Conservation (phyloP, 2,329 filamentous ascomycete genomes). For the Huntiella omanensis region DNA sequence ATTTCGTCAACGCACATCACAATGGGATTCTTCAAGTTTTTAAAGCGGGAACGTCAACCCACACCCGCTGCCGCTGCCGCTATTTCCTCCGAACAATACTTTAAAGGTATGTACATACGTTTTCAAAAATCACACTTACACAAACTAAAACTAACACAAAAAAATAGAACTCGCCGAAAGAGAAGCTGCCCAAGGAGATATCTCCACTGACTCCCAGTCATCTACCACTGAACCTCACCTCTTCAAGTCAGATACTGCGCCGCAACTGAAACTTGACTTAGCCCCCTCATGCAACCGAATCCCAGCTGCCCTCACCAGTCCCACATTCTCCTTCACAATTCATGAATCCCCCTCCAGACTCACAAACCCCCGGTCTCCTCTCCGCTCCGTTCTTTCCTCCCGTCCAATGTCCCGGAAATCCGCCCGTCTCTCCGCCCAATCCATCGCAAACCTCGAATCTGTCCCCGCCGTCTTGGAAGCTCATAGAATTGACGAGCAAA, state of each 20-base stretch:
- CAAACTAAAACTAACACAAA: background rate
- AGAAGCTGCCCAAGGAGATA: background rate
- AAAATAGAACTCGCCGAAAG: constrained; percentile 6
- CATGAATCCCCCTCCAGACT: no score
- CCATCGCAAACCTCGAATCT: constrained; percentile 3
- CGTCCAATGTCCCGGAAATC: constrained; percentile 10
- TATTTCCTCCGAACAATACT: constrained; percentile 11
- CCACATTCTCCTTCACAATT: background rate
- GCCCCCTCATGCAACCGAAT: background rate
- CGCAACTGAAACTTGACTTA: constrained; percentile 6
- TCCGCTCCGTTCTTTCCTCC: background rate
- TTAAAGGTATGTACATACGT: constrained; percentile 7
- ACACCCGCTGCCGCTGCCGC: constrained; percentile 9
- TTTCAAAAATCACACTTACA: background rate
- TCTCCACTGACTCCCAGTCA: background rate
- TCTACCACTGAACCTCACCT: background rate
- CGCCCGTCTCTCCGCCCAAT: constrained; percentile 3
- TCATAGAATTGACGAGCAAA: background rate
- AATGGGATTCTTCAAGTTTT: constrained; percentile 10
- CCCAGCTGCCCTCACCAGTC: constrained; percentile 2
- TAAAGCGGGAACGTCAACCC: constrained; percentile 8
- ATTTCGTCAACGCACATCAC: background rate
- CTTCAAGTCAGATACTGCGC: background rate
- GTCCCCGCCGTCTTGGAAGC: background rate
- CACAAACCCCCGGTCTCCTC: no score